Percentiles rank a stretch among this genome's conserved stretches.
phyloP scores from a whole-genome alignment of 768 basidiomycete species.

The Phylloporus sp. region DNA sequence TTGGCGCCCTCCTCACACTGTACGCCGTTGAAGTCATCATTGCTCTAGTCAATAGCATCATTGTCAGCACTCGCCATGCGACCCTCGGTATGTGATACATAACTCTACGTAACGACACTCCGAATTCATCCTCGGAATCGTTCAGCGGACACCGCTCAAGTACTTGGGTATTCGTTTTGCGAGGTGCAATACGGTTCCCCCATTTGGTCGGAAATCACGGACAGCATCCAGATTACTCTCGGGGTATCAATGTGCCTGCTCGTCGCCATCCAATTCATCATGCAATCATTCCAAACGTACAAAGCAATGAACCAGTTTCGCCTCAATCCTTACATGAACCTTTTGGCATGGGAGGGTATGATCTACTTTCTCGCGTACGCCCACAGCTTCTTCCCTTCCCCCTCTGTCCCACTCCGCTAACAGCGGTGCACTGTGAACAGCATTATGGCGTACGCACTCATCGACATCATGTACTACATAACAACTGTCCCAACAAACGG shows the following conservation, averaged over 20 bases:
- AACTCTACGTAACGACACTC: background rate
- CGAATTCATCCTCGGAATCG: background rate
- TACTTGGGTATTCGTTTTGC: background rate
- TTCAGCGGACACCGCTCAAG: background rate
- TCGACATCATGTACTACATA: background rate
- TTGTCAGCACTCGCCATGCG: background rate
- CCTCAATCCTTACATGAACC: background rate
- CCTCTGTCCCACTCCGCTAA: background rate
- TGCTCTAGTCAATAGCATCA: background rate
- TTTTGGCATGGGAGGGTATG: background rate
- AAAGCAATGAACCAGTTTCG: background rate
- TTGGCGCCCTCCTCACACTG: background rate
- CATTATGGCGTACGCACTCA: background rate
- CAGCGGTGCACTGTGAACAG: background rate
- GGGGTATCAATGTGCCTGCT: background rate
- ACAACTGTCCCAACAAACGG: background rate
- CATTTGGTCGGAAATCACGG: background rate
- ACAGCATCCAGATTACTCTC: background rate
- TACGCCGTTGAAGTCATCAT: background rate
- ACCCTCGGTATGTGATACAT: background rate
- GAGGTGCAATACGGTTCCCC: background rate
- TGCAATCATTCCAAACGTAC: background rate
- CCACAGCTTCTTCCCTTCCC: no score
- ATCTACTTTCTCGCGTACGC: constrained; percentile 1
- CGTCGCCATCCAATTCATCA: background rate